Conservation (phyloP, 495 filamentous ascomycete genomes). For the Penicillium bialowiezense region DNA sequence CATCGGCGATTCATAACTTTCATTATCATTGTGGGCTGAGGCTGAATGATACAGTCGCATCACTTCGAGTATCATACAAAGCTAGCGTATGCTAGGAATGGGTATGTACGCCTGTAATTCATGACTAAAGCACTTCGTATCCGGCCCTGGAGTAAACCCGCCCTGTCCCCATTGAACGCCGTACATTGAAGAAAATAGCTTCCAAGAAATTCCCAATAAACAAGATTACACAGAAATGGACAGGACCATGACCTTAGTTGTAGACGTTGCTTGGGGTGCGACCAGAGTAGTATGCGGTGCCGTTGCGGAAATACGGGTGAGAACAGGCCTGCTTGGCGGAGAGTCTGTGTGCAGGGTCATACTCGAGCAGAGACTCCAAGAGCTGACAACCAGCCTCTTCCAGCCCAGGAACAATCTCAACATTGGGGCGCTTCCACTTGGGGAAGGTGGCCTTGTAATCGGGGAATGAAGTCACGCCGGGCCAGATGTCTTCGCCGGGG, state of each 20-base stretch:
- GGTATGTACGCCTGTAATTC: conserved; percentile 37
- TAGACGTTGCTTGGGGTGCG: conserved; percentile 42
- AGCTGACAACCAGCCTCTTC: conserved; percentile 82
- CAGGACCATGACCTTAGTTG: conserved; percentile 25
- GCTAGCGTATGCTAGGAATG: conserved; percentile 6
- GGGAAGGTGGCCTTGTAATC: conserved; percentile 98
- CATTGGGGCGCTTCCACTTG: conserved; percentile 80
- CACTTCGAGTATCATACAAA: background rate
- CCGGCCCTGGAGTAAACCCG: conserved; percentile 31
- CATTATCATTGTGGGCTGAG: conserved; percentile 11
- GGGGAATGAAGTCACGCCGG: conserved; percentile 94
- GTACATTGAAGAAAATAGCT: conserved; percentile 24
- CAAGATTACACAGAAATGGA: conserved; percentile 19
- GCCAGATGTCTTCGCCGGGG: conserved; percentile 84
- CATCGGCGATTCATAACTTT: conserved; percentile 2
- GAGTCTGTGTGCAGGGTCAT: conserved; percentile 89
- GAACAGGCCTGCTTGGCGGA: conserved; percentile 92
- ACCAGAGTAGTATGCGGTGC: conserved; percentile 51
- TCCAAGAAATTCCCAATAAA: conserved; percentile 13
- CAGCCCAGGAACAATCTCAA: conserved; percentile 56
- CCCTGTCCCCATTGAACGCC: conserved; percentile 39
- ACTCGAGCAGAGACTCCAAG: conserved; percentile 86
- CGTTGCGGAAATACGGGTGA: conserved; percentile 89
- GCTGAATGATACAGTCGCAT: conserved; percentile 3
- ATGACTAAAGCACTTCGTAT: conserved; percentile 31